Percentiles rank a stretch among this genome's conserved stretches.
phyloP scores from a whole-genome alignment of 2,329 filamentous ascomycete genomes.

The Tolypocladium nubicola region DNA sequence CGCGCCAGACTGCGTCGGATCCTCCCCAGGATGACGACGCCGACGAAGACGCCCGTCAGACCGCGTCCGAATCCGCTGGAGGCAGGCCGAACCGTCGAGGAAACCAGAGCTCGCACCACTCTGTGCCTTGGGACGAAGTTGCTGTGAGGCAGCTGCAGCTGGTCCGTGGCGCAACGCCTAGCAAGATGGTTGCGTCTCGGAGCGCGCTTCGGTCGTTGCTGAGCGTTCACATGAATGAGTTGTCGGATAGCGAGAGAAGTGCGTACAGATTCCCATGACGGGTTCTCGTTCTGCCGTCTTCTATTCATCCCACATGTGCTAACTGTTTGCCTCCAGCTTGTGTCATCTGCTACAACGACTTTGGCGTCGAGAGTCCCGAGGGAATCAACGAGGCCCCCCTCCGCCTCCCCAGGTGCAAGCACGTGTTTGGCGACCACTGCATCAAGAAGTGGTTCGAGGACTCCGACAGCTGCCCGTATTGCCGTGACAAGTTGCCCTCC shows the following conservation, averaged over 20 bases:
- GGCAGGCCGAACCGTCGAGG: neutral
- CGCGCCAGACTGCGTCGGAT: conserved; percentile 14
- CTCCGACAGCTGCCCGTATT: conserved; percentile 53
- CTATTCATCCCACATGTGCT: neutral
- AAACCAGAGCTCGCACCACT: neutral
- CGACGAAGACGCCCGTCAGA: conserved; percentile 2
- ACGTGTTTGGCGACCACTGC: conserved; percentile 53
- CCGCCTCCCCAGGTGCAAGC: conserved; percentile 50
- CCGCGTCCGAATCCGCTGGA: neutral
- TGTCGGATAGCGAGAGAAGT: conserved; percentile 39
- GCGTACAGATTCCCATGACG: conserved; percentile 12
- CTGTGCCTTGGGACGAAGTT: conserved; percentile 15
- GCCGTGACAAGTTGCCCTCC: conserved; percentile 48
- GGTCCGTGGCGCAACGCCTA: conserved; percentile 30
- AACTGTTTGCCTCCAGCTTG: conserved; percentile 32
- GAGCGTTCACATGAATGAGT: conserved; percentile 31
- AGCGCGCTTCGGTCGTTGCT: conserved; percentile 34
- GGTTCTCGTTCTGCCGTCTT: neutral
- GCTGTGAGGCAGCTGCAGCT: conserved; percentile 32
- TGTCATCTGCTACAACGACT: conserved; percentile 56
- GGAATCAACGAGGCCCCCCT: conserved; percentile 46
- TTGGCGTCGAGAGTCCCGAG: conserved; percentile 44
- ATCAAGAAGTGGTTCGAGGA: conserved; percentile 57
- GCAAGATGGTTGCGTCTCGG: conserved; percentile 37
- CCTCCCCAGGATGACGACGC: conserved; percentile 10